Percentiles rank a stretch among this genome's conserved stretches.
Evolutionary conservation across 1,284 basidiomycete species (phyloP).

Genomic region (Cutaneotrichosporon dermatis): DNA sequence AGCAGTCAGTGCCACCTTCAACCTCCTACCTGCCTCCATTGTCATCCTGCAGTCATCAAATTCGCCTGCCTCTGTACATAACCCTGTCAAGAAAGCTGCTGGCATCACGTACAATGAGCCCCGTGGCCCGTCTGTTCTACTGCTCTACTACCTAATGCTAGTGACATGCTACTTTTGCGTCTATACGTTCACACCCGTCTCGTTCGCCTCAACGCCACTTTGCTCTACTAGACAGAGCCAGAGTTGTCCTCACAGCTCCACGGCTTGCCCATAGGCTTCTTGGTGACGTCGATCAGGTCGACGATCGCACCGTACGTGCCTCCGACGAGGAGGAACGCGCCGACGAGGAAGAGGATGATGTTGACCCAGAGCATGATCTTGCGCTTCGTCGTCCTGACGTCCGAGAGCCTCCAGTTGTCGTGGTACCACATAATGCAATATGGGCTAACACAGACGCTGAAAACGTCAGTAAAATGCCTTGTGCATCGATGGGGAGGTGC

Average conservation of each 20-base stretch:
- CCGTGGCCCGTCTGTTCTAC: neutral
- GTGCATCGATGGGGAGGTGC: no score
- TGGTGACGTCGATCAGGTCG: conserved; percentile 20
- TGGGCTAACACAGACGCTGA: conserved; percentile 16
- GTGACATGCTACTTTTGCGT: no score
- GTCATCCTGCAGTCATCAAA: no score
- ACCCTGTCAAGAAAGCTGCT: neutral
- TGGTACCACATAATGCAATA: conserved; percentile 34
- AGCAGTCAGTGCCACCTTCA: no score
- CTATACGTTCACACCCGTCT: no score
- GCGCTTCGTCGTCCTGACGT: conserved; percentile 5
- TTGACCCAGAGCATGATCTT: conserved; percentile 11
- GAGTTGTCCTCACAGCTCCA: conserved; percentile 31
- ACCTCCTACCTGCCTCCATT: no score
- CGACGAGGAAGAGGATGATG: conserved; percentile 23
- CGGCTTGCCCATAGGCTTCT: conserved; percentile 9
- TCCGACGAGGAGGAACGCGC: conserved; percentile 31
- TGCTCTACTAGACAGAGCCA: neutral
- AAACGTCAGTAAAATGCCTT: no score
- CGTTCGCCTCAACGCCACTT: no score
- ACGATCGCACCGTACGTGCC: conserved; percentile 34
- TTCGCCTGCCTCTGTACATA: no score
- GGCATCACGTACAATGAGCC: neutral
- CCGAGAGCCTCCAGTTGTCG: conserved; percentile 25
- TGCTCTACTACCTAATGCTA: neutral